Conservation (phyloP, 2,329 filamentous ascomycete genomes). For the Metarhizium album region DNA sequence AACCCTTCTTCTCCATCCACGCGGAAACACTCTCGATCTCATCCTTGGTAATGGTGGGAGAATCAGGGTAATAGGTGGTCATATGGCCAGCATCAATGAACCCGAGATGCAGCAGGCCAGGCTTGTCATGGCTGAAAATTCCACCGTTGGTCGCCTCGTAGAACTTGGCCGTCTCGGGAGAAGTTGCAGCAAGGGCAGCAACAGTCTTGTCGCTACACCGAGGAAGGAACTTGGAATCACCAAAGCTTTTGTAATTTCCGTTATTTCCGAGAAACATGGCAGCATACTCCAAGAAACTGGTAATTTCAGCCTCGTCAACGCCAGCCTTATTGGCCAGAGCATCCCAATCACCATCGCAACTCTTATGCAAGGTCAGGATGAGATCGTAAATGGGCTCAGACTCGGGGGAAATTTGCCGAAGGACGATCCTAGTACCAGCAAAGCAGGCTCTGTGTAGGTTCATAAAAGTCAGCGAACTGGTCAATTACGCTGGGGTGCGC, state of each 20-base stretch:
- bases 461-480: neutral
- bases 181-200: conserved; percentile 50
- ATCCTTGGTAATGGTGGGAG: conserved; percentile 58
- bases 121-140: conserved; percentile 58
- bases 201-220: conserved; percentile 54
- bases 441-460: conserved; percentile 56
- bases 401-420: conserved; percentile 73
- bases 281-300: conserved; percentile 64
- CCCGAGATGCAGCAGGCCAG: conserved; percentile 62
- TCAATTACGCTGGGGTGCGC: neutral
- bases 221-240: conserved; percentile 75
- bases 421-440: conserved; percentile 64
- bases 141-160: conserved; percentile 59
- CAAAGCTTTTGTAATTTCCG: conserved; percentile 82
- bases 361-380: conserved; percentile 61
- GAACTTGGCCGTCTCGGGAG: conserved; percentile 48
- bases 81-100: conserved; percentile 66
- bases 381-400: conserved; percentile 73
- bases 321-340: conserved; percentile 52
- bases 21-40: conserved; percentile 65
- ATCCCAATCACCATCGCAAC: conserved; percentile 60
- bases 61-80: conserved; percentile 75
- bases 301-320: conserved; percentile 52
- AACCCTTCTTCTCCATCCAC: conserved; percentile 60
- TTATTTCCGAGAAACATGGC: conserved; percentile 70